Evolutionary conservation across 805 yeast species (phyloP).

Genomic region (Candida maesae): DNA sequence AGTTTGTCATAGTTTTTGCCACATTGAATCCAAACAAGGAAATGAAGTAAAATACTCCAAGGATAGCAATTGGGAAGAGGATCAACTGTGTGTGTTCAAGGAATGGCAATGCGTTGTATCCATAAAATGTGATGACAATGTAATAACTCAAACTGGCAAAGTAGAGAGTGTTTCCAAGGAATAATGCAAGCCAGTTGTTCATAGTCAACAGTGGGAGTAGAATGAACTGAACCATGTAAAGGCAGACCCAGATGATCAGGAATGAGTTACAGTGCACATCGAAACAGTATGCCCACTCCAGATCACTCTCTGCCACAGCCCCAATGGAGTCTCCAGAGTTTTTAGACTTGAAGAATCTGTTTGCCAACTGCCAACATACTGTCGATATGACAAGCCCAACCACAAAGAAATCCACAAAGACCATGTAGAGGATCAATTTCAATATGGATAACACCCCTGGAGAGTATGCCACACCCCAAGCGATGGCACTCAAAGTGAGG

Average conservation of each 20-base stretch:
- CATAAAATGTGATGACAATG: constrained; percentile 77
- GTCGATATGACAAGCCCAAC: constrained; percentile 70
- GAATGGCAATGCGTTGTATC: constrained; percentile 75
- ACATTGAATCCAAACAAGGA: constrained; percentile 69
- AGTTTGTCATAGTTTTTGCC: constrained; percentile 56
- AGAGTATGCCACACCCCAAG: constrained; percentile 85
- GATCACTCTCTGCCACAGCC: constrained; percentile 34
- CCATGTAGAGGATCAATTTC: constrained; percentile 75
- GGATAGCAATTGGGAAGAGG: constrained; percentile 58
- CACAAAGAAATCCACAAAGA: constrained; percentile 72
- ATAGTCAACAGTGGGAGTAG: constrained; percentile 66
- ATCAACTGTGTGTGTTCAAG: constrained; percentile 59
- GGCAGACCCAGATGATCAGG: constrained; percentile 68
- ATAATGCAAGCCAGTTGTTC: constrained; percentile 60
- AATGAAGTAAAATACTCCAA: constrained; percentile 54
- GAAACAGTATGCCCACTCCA: constrained; percentile 94
- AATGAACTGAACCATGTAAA: constrained; percentile 72
- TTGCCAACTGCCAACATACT: constrained; percentile 67
- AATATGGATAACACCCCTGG: constrained; percentile 58
- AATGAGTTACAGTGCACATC: constrained; percentile 94
- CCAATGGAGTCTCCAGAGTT: constrained; percentile 26
- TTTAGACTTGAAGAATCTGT: constrained; percentile 52
- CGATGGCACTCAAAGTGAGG: constrained; percentile 69
- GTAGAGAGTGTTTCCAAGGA: constrained; percentile 78
- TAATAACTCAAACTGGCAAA: constrained; percentile 72